Base-by-base conservation (phyloP, 352 stramenopile species). In the Phytophthora sansomeana region DNA sequence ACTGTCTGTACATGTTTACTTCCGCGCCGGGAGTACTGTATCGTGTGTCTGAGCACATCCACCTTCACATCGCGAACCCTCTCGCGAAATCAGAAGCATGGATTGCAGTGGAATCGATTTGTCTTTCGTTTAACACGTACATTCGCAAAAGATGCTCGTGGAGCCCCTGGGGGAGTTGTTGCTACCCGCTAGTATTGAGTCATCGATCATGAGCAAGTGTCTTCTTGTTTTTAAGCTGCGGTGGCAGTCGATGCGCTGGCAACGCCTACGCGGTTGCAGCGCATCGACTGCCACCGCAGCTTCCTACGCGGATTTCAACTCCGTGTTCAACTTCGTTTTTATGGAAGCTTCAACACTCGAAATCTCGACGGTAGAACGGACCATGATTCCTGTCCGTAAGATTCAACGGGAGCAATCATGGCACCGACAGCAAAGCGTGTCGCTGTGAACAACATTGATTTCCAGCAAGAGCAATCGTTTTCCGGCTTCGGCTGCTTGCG, bases 1-100 rank as follows among this genome's bases (percentile, higher is more conserved):
- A 24, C 21, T 24, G 21, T 24, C 21, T 24, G 21, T 24, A 24
- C 21, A 24, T 24, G 21, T 24, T 14, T 28, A 47, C 41, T 47
- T 47, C 41, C 17, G 19, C 21, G 21, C 21, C 3, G 21, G 21
- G n/a, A n/a, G n/a, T 3, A 24, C 21, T 24, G 21, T 24, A 38
- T 38, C 32, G 32, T 13, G 32, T 14, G 32, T n/a, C 9, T n/a
- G 9, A 39, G 26, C 35, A 48, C 30, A 62, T 63, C 46, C 35
- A 38, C n/a, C 21, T 62, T 63, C 56, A 63, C 43, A 63, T 63
- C 56, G 33, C 43, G 24, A 63, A 56, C 43, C 56, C 56, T 63
- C 26, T 48, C 56, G 32, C 16, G 32, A 32, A 63, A 60, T 41
- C 14, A 4, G 29, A 44, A 61, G 29, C 14, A 24, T 32, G 54